Percentiles rank a stretch among this genome's conserved stretches.
These are phyloP conservation scores for Vaccinium corymbosum DNA, from an alignment of 148 eudicot species.

Conservation along the genomic window DNA sequence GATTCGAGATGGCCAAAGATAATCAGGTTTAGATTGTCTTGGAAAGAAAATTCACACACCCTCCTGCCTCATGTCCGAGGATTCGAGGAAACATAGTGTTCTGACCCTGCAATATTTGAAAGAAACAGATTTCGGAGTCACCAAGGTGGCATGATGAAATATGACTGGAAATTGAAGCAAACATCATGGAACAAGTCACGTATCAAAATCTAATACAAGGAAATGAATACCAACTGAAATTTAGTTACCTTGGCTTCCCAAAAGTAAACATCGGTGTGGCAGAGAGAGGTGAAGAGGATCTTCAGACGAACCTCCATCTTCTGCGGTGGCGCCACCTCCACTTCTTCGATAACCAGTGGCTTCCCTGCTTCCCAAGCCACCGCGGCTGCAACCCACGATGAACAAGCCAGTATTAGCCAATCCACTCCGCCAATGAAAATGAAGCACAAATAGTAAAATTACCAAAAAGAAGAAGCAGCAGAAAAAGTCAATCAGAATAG, in stretches of 20 bases:
- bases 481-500: neutral
- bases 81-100: slow-evolving; percentile 38
- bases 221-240: neutral
- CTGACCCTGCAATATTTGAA: slow-evolving; percentile 23
- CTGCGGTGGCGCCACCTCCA: slow-evolving; percentile 49
- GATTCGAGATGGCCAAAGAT: neutral
- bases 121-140: neutral
- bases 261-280: slow-evolving; percentile 36
- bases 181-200: neutral
- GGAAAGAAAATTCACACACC: slow-evolving; percentile 19
- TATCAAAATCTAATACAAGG: neutral
- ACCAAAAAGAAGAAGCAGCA: neutral
- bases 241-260: slow-evolving; percentile 38
- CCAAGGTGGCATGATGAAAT: neutral
- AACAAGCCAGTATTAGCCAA: neutral
- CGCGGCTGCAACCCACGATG: slow-evolving; percentile 32
- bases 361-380: slow-evolving; percentile 48
- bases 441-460: neutral
- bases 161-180: neutral
- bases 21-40: neutral
- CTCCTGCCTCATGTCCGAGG: slow-evolving; percentile 52
- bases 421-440: neutral
- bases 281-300: slow-evolving; percentile 39
- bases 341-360: slow-evolving; percentile 48
- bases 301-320: slow-evolving; percentile 33